Conservation (phyloP, 768 basidiomycete genomes). For the Lentinula raphanica region DNA sequence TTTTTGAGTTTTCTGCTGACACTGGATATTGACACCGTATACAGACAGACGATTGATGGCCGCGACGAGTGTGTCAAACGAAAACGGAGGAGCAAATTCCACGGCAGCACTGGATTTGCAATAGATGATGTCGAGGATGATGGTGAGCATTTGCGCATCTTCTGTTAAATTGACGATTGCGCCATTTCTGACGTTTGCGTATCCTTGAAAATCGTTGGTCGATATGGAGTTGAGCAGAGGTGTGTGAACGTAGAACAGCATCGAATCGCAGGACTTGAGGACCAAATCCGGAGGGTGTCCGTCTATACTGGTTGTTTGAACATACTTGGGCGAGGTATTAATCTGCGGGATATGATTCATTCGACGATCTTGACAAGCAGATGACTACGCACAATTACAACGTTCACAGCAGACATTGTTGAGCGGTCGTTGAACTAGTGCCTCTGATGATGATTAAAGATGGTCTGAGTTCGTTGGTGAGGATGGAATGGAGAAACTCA, state of each 20-base stretch:
- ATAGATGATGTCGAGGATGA: constrained; percentile 53
- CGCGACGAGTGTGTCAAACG: constrained; percentile 38
- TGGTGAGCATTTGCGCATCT: constrained; percentile 42
- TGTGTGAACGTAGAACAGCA: constrained; percentile 58
- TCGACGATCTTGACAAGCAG: neutral
- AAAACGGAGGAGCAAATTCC: constrained; percentile 3
- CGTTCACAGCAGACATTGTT: neutral
- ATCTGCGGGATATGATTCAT: neutral
- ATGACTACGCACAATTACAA: neutral
- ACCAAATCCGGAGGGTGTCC: constrained; percentile 16
- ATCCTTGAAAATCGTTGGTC: constrained; percentile 38
- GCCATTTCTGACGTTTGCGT: constrained; percentile 32
- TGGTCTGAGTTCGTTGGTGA: neutral
- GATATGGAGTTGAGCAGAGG: constrained; percentile 39
- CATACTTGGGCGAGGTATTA: neutral
- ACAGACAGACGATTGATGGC: constrained; percentile 35
- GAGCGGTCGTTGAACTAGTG: neutral
- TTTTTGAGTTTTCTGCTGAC: constrained; percentile 17
- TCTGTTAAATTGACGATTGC: constrained; percentile 30
- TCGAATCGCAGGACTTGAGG: constrained; percentile 50
- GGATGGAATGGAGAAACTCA: neutral
- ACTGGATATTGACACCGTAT: constrained; percentile 19
- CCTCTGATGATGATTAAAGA: neutral
- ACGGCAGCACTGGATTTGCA: constrained; percentile 28
- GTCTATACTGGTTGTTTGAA: neutral